Conservation (phyloP, 1,139 yeast genomes). For the Yamadazyma taylorii region DNA sequence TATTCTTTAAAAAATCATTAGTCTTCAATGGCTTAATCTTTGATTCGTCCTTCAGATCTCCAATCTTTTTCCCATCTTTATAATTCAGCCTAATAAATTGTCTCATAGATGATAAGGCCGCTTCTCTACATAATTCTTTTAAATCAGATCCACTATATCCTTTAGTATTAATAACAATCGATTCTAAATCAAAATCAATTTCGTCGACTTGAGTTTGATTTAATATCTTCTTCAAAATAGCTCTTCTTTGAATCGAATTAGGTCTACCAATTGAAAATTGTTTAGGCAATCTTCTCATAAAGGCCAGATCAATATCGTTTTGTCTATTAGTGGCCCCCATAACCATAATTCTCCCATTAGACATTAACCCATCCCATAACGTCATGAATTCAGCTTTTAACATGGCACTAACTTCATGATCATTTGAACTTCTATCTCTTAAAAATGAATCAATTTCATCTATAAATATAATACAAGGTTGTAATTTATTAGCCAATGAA, state of each 20-base stretch:
- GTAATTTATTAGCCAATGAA: slow-evolving; percentile 83
- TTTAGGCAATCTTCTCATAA: slow-evolving; percentile 90
- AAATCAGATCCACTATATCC: slow-evolving; percentile 92
- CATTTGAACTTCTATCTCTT: slow-evolving; percentile 79
- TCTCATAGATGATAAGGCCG: slow-evolving; percentile 86
- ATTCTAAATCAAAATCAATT: slow-evolving; percentile 57
- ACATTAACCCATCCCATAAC: slow-evolving; percentile 89
- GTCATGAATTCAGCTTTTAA: slow-evolving; percentile 98
- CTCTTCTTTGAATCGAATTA: slow-evolving; percentile 60
- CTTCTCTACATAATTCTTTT: slow-evolving; percentile 88
- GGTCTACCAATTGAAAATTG: slow-evolving; percentile 82
- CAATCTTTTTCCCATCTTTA: slow-evolving; percentile 42
- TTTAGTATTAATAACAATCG: slow-evolving; percentile 61
- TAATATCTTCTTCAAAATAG: slow-evolving; percentile 67
- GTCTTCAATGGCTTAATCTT: slow-evolving; percentile 48
- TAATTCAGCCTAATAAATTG: slow-evolving; percentile 65
- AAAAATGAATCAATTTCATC: slow-evolving; percentile 96
- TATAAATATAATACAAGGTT: slow-evolving; percentile 92
- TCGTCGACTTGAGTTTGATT: slow-evolving; percentile 62
- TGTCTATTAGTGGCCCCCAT: slow-evolving; percentile 96
- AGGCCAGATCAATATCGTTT: slow-evolving; percentile 88
- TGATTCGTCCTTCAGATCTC: slow-evolving; percentile 22
- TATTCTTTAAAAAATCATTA: slow-evolving; percentile 43
- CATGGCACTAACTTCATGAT: slow-evolving; percentile 95
- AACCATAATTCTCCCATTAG: slow-evolving; percentile 78